Percentiles rank a stretch among this genome's conserved stretches.
Evolutionary conservation across 208 protist species (phyloP).

Genomic region (Kentomonas sorsogonicus): DNA sequence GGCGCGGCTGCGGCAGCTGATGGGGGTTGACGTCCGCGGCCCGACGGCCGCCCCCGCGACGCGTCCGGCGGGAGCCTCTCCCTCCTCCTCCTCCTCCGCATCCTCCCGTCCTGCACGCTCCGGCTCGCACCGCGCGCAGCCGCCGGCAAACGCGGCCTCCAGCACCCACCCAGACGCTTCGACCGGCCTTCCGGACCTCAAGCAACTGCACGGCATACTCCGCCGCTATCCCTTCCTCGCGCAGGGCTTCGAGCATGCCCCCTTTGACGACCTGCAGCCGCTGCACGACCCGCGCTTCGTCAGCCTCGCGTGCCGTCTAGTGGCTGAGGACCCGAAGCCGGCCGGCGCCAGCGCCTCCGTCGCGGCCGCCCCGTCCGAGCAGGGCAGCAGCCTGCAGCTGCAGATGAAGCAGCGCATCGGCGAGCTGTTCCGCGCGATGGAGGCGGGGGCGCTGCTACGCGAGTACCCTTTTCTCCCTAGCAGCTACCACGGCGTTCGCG

Average conservation of each 20-base stretch:
- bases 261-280: slow-evolving; percentile 49
- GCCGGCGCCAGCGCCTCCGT: no score
- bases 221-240: slow-evolving; percentile 59
- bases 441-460: slow-evolving; percentile 38
- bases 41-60: no score
- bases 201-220: slow-evolving; percentile 26
- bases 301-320: slow-evolving; percentile 35
- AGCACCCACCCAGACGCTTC: no score
- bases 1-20: slow-evolving; percentile 20
- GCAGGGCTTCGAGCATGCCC: slow-evolving; percentile 28
- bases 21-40: no score
- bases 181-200: slow-evolving; percentile 2
- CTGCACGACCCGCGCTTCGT: slow-evolving; percentile 60
- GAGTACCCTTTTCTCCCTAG: slow-evolving; percentile 53
- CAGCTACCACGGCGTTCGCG: slow-evolving; percentile 35
- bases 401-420: slow-evolving; percentile 45
- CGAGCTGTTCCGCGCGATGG: slow-evolving; percentile 47
- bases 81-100: no score
- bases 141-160: no score
- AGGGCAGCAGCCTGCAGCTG: slow-evolving; percentile 32
- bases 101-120: no score
- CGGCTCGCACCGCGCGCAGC: no score
- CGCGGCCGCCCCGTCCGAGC: slow-evolving; percentile 7
- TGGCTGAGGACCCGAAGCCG: slow-evolving; percentile 16
- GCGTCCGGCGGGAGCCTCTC: no score